Conservation (phyloP, 495 filamentous ascomycete genomes). For the Podospora pseudopauciseta region DNA sequence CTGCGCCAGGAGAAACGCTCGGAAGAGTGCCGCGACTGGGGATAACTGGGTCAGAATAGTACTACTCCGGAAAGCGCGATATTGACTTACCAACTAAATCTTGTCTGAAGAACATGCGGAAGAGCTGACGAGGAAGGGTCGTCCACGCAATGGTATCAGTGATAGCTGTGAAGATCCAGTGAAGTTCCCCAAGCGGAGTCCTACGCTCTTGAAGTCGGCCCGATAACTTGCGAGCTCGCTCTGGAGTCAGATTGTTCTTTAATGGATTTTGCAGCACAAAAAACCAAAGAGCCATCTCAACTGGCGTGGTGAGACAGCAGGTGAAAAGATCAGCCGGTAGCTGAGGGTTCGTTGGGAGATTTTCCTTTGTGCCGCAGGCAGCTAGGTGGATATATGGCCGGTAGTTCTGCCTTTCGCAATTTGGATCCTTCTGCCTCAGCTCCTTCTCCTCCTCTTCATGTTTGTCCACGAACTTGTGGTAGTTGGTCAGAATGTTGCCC, state of each 20-base stretch:
- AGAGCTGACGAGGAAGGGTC: constrained; percentile 77
- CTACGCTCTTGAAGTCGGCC: constrained; percentile 88
- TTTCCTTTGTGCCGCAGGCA: constrained; percentile 83
- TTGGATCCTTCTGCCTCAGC: constrained; percentile 65
- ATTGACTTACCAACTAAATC: constrained; percentile 70
- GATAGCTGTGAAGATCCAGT: constrained; percentile 99
- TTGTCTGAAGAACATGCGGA: constrained; percentile 94
- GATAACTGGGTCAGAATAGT: not conserved
- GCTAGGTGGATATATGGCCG: constrained; percentile 83
- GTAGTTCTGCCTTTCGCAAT: constrained; percentile 61
- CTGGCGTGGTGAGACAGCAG: constrained; percentile 91
- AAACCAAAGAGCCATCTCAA: constrained; percentile 92
- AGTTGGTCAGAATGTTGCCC: constrained; percentile 91
- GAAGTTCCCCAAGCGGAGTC: constrained; percentile 91
- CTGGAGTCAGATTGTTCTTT: constrained; percentile 66
- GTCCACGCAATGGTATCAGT: constrained; percentile 99
- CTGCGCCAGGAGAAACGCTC: constrained; percentile 92
- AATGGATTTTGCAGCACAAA: constrained; percentile 92
- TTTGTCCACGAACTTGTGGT: constrained; percentile 89
- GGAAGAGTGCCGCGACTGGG: constrained; percentile 82
- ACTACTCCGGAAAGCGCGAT: not conserved
- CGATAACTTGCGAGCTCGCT: constrained; percentile 75
- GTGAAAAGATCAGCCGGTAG: constrained; percentile 96
- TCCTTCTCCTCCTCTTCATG: constrained; percentile 84
- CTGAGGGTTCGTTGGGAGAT: constrained; percentile 92